These are phyloP conservation scores for Remersonia thermophila DNA, from an alignment of 2,329 filamentous ascomycete genomes.

Conservation along the genomic window DNA sequence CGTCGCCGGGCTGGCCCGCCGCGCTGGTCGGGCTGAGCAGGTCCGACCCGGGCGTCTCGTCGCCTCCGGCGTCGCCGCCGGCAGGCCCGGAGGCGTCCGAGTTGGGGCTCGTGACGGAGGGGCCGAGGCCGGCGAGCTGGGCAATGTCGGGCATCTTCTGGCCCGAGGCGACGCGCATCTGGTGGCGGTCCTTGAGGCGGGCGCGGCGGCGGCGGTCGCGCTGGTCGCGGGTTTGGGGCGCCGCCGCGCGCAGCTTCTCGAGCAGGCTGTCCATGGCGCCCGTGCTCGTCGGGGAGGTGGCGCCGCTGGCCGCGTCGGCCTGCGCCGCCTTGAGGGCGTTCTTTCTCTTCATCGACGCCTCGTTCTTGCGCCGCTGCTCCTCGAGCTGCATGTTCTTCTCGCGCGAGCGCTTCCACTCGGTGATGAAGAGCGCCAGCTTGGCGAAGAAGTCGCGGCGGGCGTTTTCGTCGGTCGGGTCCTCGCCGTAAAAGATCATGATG, in stretches of 20 bases:
- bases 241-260: constrained; percentile 87
- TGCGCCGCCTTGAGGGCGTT: constrained; percentile 49
- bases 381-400: constrained; percentile 84
- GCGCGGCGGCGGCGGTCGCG: constrained; percentile 78
- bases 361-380: constrained; percentile 72
- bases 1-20: constrained; percentile 20
- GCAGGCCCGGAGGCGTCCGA: constrained; percentile 22
- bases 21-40: constrained; percentile 26
- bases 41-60: constrained; percentile 42
- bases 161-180: constrained; percentile 78
- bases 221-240: constrained; percentile 79
- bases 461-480: constrained; percentile 84
- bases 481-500: constrained; percentile 93
- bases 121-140: constrained; percentile 30
- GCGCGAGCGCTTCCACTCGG: constrained; percentile 90
- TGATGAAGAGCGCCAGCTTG: constrained; percentile 81
- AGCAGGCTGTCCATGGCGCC: constrained; percentile 94
- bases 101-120: constrained; percentile 19
- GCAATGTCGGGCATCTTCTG: constrained; percentile 70
- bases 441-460: constrained; percentile 90
- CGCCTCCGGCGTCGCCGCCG: constrained; percentile 34
- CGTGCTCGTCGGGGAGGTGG: constrained; percentile 57
- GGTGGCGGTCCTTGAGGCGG: constrained; percentile 78
- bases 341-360: constrained; percentile 87
- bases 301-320: constrained; percentile 33